Evolutionary conservation across 1,284 basidiomycete genomes (phyloP), one percentile per base, ranked within the genome.

Genomic region (Pyrrhoderma lamaoense): DNA sequence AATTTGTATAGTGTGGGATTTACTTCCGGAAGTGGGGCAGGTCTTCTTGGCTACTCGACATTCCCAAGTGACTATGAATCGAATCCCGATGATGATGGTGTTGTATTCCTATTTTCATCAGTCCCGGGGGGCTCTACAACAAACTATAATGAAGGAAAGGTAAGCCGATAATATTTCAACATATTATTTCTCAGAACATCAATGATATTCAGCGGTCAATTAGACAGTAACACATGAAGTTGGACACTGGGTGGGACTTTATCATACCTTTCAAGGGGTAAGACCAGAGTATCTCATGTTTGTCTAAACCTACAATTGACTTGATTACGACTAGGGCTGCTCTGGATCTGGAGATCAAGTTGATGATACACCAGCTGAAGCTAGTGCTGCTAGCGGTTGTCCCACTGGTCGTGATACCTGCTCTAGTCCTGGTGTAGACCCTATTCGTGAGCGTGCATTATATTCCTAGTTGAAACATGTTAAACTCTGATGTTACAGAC

Each of bases 221-320:
- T 57, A 74, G 68, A 80, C 78, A 8, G 60, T 74, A 39, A 76
- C 75, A 3, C 79, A 80, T 59, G 78, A 80, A 61, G 74, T 71
- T 43, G 74, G 75, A 23, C 76, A 77, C 64, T 77, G 75, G 75
- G 70, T 77, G 57, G 77, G 78, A 34, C 67, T 79, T 35, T 78
- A 75, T 64, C 77, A 80, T 61, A 76, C 77, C 34, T 81, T 79
- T 68, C 73, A 80, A 59, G 77, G 76, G 23, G 49, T 51, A 21
- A 8, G 49, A 25, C 3, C 16, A 5, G 11, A 31, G 11, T 16
- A 34, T 22, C 47, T 14, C 14, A 22, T 11, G 14, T n/a, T 11
- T 31, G 11, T 31, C 11, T 31, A 5, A 31, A 31, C 11, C 11
- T 9, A 25, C n/a, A 40, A 40, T 8, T 14, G 8, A 39, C 35